Evolutionary conservation across 768 basidiomycete genomes (phyloP).

Genomic region (Termitomyces sp.): DNA sequence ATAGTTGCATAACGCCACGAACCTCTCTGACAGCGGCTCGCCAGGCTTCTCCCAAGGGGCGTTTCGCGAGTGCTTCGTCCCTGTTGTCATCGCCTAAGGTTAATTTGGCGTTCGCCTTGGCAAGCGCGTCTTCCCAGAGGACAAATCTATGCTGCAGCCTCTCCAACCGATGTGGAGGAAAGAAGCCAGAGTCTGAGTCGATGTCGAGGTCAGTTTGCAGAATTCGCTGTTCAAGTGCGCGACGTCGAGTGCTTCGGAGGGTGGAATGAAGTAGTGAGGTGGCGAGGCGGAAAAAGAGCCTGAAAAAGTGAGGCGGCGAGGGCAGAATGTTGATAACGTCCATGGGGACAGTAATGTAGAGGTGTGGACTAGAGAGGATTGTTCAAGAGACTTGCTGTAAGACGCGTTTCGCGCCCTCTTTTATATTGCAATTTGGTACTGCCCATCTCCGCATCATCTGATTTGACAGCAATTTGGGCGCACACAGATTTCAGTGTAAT

Average conservation of each 20-base stretch:
- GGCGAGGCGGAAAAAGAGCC: conserved; percentile 40
- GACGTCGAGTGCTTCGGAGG: conserved; percentile 25
- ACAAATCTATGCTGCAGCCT: conserved; percentile 46
- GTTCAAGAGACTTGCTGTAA: not conserved
- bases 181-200: conserved; percentile 70
- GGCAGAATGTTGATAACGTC: conserved; percentile 42
- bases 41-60: conserved; percentile 62
- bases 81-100: conserved; percentile 53
- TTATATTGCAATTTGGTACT: conserved; percentile 12
- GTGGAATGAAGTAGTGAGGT: conserved; percentile 41
- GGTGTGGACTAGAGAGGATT: not conserved
- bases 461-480: conserved; percentile 11
- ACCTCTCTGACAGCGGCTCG: conserved; percentile 56
- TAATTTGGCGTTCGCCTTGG: conserved; percentile 45
- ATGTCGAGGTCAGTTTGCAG: conserved; percentile 48
- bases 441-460: conserved; percentile 16
- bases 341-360: conserved; percentile 22
- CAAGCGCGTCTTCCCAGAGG: conserved; percentile 69
- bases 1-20: conserved; percentile 23
- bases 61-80: conserved; percentile 40
- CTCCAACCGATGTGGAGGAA: conserved; percentile 62
- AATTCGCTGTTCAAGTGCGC: conserved; percentile 23
- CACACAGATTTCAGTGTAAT: conserved; percentile 9
- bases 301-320: conserved; percentile 46
- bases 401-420: conserved; percentile 7